These are phyloP conservation scores for Aspergillus funiculosus DNA, from an alignment of 495 filamentous ascomycete genomes.

Conservation along the genomic window DNA sequence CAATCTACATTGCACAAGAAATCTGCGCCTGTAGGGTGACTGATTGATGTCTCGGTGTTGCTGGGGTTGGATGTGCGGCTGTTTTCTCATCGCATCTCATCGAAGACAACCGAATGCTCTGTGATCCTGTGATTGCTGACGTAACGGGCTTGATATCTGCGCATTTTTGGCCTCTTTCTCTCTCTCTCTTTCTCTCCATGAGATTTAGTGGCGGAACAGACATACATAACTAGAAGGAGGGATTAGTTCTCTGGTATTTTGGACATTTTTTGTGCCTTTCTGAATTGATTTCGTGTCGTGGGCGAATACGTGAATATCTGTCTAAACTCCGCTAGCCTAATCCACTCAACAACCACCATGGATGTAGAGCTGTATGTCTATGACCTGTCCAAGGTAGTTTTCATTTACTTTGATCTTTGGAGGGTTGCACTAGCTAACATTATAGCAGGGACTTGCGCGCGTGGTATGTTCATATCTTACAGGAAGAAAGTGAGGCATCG, in stretches of 20 bases:
- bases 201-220: too few species aligned
- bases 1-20: neutral
- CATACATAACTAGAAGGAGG: neutral
- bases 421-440: conserved; percentile 12
- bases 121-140: conserved; percentile 29
- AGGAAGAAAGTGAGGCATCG: neutral
- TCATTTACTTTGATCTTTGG: neutral
- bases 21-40: too few species aligned
- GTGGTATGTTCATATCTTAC: conserved; percentile 28
- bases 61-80: neutral
- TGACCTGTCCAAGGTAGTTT: conserved; percentile 71
- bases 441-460: conserved; percentile 43
- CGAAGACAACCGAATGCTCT: conserved; percentile 24
- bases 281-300: neutral
- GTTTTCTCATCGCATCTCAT: conserved; percentile 11
- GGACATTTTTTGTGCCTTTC: neutral
- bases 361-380: conserved; percentile 90
- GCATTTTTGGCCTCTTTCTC: neutral
- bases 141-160: conserved; percentile 33
- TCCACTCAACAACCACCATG: conserved; percentile 44
- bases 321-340: too few species aligned
- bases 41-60: too few species aligned
- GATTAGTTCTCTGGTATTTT: neutral
- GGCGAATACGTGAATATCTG: too few species aligned
- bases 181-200: conserved; percentile 3